Evolutionary conservation across 805 yeast genomes (phyloP).

Genomic region (Yarrowia osloensis): DNA sequence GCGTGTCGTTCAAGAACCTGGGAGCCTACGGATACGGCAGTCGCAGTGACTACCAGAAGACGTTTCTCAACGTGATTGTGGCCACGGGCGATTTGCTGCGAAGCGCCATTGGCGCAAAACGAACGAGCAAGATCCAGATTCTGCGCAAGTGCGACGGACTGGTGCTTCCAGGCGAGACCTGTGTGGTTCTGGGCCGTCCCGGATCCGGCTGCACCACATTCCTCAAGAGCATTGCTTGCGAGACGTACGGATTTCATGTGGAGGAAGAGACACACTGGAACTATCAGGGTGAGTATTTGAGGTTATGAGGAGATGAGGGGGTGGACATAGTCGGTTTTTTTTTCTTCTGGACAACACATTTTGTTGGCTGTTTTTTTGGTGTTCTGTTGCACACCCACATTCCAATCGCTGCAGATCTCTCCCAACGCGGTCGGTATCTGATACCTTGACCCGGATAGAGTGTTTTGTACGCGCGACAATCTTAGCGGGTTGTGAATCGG

Average conservation of each 20-base stretch:
- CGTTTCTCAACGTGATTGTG: constrained; percentile 49
- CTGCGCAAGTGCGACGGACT: constrained; percentile 60
- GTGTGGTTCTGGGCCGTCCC: constrained; percentile 73
- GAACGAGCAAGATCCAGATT: constrained; percentile 42
- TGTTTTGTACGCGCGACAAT: constrained; percentile 41
- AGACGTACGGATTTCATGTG: constrained; percentile 60
- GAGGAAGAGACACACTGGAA: constrained; percentile 52
- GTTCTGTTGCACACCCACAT: background rate
- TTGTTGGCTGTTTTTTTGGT: background rate
- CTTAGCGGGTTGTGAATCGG: background rate
- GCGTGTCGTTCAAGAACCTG: constrained; percentile 58
- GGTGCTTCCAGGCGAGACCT: constrained; percentile 62
- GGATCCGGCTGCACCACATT: constrained; percentile 79
- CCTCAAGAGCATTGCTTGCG: constrained; percentile 46
- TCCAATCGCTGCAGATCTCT: constrained; percentile 38
- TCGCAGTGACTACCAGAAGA: constrained; percentile 65
- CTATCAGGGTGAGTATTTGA: constrained; percentile 42
- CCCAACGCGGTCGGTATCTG: constrained; percentile 56
- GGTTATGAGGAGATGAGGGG: constrained; percentile 40
- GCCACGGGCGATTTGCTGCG: constrained; percentile 46
- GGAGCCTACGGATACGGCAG: constrained; percentile 63
- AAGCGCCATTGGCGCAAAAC: constrained; percentile 37
- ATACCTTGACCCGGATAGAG: constrained; percentile 42
- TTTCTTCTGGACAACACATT: background rate
- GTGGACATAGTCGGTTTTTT: too few relatives aligned